Evolutionary conservation across 148 eudicot genomes (phyloP).

Genomic region (Vaccinium myrtillus): DNA sequence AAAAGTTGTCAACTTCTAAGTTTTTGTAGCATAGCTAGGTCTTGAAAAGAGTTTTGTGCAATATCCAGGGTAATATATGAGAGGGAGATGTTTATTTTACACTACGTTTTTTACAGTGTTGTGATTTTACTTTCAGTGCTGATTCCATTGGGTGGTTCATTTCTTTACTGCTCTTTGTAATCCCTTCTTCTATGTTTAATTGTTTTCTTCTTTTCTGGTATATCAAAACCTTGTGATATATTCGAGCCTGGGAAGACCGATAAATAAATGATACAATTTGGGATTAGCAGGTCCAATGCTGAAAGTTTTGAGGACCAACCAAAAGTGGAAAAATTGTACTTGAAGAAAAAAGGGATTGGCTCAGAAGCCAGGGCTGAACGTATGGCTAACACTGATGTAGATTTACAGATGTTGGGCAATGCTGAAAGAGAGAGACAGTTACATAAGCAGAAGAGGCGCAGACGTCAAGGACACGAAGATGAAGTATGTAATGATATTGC

Average conservation of each 20-base stretch:
- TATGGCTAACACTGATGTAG: conserved; percentile 74
- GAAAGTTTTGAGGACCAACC: conserved; percentile 60
- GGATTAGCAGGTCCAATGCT: conserved; percentile 50
- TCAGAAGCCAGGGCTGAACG: conserved; percentile 89
- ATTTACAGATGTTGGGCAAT: conserved; percentile 64
- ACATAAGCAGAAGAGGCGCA: conserved; percentile 80
- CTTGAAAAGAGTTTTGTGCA: too few relatives aligned
- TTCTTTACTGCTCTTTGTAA: background rate
- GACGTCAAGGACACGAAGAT: conserved; percentile 89
- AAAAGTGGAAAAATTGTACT: conserved; percentile 63
- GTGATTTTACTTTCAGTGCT: background rate
- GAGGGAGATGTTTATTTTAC: too few relatives aligned
- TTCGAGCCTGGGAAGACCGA: background rate
- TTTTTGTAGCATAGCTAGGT: too few relatives aligned
- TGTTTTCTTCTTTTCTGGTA: background rate
- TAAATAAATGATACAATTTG: background rate
- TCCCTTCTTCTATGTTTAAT: background rate
- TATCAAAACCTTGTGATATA: background rate
- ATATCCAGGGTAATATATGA: too few relatives aligned
- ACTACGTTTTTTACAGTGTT: background rate
- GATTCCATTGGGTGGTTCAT: background rate
- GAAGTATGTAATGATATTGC: conserved; percentile 51
- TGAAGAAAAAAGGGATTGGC: conserved; percentile 90
- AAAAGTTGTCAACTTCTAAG: too few relatives aligned
- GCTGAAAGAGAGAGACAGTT: conserved; percentile 71